Evolutionary conservation across 495 filamentous ascomycete species (phyloP).

Genomic region (Thozetella sp.): DNA sequence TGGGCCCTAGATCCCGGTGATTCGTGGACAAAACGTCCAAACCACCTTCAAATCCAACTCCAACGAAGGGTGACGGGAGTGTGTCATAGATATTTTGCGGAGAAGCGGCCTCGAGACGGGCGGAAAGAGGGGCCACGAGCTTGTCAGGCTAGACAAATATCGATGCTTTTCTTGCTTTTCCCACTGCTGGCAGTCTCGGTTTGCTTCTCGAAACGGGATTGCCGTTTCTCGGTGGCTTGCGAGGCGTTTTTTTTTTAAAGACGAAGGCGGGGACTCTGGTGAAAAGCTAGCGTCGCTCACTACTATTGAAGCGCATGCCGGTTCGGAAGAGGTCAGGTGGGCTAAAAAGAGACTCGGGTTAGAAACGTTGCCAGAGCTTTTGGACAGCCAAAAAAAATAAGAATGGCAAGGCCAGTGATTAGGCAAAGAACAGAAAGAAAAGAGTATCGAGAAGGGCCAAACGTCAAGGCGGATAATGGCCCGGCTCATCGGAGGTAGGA

Average conservation of each 20-base stretch:
- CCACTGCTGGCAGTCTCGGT: background rate
- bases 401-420: constrained; percentile 7
- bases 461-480: constrained; percentile 24
- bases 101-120: background rate
- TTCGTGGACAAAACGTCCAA: constrained; percentile 21
- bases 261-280: constrained; percentile 23
- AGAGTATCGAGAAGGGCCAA: constrained; percentile 3
- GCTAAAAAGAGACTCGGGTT: constrained; percentile 11
- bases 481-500: constrained; percentile 21
- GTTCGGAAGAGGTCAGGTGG: constrained; percentile 6
- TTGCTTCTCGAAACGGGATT: constrained; percentile 1
- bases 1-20: constrained; percentile 18
- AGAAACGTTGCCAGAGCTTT: constrained; percentile 11
- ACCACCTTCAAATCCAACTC: constrained; percentile 31
- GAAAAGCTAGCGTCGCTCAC: background rate
- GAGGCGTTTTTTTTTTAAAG: constrained; percentile 9
- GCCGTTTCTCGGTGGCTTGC: constrained; percentile 12
- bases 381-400: constrained; percentile 4
- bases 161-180: constrained; percentile 7
- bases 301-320: constrained; percentile 2
- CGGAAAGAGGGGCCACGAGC: constrained; percentile 3
- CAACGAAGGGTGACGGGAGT: constrained; percentile 13
- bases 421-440: constrained; percentile 6
- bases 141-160: constrained; percentile 1
- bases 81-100: constrained; percentile 24